These are phyloP conservation scores for Penicillium sp. DNA, from an alignment of 2,329 filamentous ascomycete species.

Conservation along the genomic window DNA sequence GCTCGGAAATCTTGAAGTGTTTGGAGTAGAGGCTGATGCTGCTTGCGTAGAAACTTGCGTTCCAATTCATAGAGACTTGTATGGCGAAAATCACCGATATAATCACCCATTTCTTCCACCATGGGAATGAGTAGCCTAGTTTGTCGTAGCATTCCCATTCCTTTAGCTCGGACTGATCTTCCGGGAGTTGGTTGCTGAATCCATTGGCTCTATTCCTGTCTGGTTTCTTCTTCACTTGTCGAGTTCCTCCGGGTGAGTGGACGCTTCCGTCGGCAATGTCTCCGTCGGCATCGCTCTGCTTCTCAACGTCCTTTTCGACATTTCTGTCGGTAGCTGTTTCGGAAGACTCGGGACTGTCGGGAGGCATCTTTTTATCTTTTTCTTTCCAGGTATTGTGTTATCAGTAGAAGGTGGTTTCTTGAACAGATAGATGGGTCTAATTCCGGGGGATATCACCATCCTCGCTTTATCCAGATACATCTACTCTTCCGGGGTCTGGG, in stretches of 20 bases:
- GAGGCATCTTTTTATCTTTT: slow-evolving; percentile 18
- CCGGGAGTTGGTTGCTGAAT: slow-evolving; percentile 15
- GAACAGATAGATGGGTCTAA: slow-evolving; percentile 5
- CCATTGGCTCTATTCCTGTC: slow-evolving; percentile 12
- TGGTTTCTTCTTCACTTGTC: slow-evolving; percentile 12
- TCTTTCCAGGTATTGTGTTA: neutral
- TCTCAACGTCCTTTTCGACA: slow-evolving; percentile 27
- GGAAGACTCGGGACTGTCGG: slow-evolving; percentile 4
- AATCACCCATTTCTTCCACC: slow-evolving; percentile 72
- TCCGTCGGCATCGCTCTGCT: slow-evolving; percentile 16
- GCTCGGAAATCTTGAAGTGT: slow-evolving; percentile 68
- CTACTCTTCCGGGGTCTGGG: neutral
- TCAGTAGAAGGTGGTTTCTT: neutral
- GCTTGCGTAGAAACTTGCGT: slow-evolving; percentile 73
- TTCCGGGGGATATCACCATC: neutral
- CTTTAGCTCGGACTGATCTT: slow-evolving; percentile 44
- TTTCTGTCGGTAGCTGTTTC: slow-evolving; percentile 14
- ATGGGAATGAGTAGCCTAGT: slow-evolving; percentile 64
- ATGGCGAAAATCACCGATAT: slow-evolving; percentile 70
- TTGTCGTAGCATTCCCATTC: slow-evolving; percentile 66
- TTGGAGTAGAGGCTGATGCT: slow-evolving; percentile 65
- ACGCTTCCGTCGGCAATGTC: slow-evolving; percentile 5
- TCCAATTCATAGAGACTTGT: slow-evolving; percentile 78
- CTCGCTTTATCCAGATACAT: neutral
- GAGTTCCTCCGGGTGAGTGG: slow-evolving; percentile 18